Percentiles rank a stretch among this genome's conserved stretches.
These are phyloP conservation scores for Hygrophila difformis DNA, from an alignment of 257 asterid species.

Conservation along the genomic window DNA sequence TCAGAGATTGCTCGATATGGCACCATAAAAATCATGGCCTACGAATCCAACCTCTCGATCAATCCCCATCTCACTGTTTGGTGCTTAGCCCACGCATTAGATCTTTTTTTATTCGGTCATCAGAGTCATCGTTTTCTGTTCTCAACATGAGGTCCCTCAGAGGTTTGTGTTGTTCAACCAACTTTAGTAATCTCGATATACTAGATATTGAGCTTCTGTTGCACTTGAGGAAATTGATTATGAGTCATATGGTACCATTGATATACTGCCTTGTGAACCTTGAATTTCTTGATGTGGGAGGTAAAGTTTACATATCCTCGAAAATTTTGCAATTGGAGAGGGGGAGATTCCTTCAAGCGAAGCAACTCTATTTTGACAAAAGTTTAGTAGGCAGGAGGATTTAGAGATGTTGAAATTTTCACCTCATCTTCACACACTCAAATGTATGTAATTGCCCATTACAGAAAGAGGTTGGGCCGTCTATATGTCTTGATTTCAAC, in stretches of 20 bases:
- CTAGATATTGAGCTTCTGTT: conserved; percentile 1
- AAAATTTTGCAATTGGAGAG: too few relatives aligned
- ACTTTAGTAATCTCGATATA: neutral
- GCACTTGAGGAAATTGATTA: conserved; percentile 17
- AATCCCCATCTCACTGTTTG: too few relatives aligned
- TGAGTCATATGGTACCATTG: conserved; percentile 7
- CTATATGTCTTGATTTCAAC: too few relatives aligned
- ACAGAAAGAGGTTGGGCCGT: too few relatives aligned
- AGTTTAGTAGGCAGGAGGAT: too few relatives aligned
- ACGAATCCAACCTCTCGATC: neutral
- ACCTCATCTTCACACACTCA: too few relatives aligned
- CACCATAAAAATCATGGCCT: neutral
- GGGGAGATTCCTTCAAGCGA: too few relatives aligned
- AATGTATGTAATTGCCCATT: too few relatives aligned
- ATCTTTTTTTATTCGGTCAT: conserved; percentile 10
- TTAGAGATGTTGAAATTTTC: too few relatives aligned
- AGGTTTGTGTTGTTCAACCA: conserved; percentile 4
- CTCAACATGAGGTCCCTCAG: conserved; percentile 14
- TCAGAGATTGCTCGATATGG: neutral
- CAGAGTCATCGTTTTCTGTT: conserved; percentile 1
- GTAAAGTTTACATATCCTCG: too few relatives aligned
- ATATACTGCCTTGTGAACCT: conserved; percentile 16
- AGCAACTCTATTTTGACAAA: neutral
- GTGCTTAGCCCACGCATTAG: conserved; percentile 13
- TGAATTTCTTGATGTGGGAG: conserved; percentile 11